phyloP scores from a whole-genome alignment of 2,329 filamentous ascomycete genomes.

The Camillea tinctor region DNA sequence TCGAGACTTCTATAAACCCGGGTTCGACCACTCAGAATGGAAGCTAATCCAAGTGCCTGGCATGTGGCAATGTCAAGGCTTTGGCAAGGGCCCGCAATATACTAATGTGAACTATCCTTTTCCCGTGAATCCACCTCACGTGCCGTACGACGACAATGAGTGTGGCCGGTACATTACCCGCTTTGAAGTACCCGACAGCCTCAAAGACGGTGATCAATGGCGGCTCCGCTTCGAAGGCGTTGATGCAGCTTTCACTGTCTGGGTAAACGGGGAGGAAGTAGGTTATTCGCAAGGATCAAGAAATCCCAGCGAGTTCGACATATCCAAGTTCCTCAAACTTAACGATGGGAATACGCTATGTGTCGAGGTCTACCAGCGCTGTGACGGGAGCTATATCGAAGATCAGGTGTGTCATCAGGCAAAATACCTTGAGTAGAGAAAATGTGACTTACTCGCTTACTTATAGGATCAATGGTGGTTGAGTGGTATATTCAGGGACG shows the following conservation, averaged over 20 bases:
- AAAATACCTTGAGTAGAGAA: not conserved
- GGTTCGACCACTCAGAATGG: slow-evolving; percentile 39
- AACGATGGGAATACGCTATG: slow-evolving; percentile 54
- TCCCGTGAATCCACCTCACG: slow-evolving; percentile 63
- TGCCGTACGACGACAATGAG: slow-evolving; percentile 64
- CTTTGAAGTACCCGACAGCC: slow-evolving; percentile 51
- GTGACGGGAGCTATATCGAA: slow-evolving; percentile 70
- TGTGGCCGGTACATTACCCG: slow-evolving; percentile 60
- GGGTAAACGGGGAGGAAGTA: slow-evolving; percentile 65
- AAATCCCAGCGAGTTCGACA: slow-evolving; percentile 72
- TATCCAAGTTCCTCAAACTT: slow-evolving; percentile 51
- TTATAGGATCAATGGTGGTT: slow-evolving; percentile 65
- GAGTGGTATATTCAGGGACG: slow-evolving; percentile 67
- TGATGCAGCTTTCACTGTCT: slow-evolving; percentile 69
- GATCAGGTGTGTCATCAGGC: slow-evolving; percentile 46
- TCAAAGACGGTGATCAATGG: slow-evolving; percentile 50
- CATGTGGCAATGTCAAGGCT: slow-evolving; percentile 68
- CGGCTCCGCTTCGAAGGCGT: slow-evolving; percentile 74
- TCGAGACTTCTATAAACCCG: slow-evolving; percentile 36
- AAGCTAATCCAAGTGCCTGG: slow-evolving; percentile 58
- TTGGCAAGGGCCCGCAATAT: slow-evolving; percentile 59
- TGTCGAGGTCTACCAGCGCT: slow-evolving; percentile 71
- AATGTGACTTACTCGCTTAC: not conserved
- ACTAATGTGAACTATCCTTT: slow-evolving; percentile 64
- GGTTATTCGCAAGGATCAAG: slow-evolving; percentile 72